Evolutionary conservation across 371 early-diverging fungal species (phyloP).

Genomic region (Lichtheimia ramosa): DNA sequence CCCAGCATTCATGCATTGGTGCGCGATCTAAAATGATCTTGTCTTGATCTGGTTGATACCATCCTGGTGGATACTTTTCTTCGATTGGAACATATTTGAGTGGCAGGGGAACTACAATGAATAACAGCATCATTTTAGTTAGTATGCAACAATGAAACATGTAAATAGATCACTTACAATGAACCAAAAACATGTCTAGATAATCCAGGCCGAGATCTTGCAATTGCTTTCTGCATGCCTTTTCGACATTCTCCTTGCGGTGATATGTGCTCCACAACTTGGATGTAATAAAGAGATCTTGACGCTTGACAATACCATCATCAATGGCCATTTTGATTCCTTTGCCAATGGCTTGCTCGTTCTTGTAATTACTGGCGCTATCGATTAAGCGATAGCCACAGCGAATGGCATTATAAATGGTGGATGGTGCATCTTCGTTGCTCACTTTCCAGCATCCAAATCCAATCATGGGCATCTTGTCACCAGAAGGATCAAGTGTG

Average conservation of each 20-base stretch:
- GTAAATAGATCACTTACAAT: slow-evolving; percentile 27
- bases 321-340: slow-evolving; percentile 43
- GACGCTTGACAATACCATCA: slow-evolving; percentile 50
- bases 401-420: slow-evolving; percentile 25
- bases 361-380: slow-evolving; percentile 44
- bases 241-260: slow-evolving; percentile 47
- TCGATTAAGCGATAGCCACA: slow-evolving; percentile 30
- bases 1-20: slow-evolving; percentile 39
- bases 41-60: slow-evolving; percentile 25
- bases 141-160: no score
- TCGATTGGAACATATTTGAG: slow-evolving; percentile 29
- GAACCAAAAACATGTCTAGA: slow-evolving; percentile 68
- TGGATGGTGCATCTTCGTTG: slow-evolving; percentile 26
- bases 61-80: slow-evolving; percentile 23
- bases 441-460: slow-evolving; percentile 35
- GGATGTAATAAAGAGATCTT: slow-evolving; percentile 70
- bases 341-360: slow-evolving; percentile 60
- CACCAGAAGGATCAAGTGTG: slow-evolving; percentile 15
- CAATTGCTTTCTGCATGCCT: slow-evolving; percentile 53
- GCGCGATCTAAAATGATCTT: slow-evolving; percentile 22
- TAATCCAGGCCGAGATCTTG: slow-evolving; percentile 62
- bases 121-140: not conserved
- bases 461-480: slow-evolving; percentile 23
- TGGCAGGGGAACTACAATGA: slow-evolving; percentile 20
- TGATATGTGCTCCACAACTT: slow-evolving; percentile 72